Evolutionary conservation across 768 basidiomycete species (phyloP), one percentile per base, ranked within the genome.

Genomic region (Boletellus emodensis): DNA sequence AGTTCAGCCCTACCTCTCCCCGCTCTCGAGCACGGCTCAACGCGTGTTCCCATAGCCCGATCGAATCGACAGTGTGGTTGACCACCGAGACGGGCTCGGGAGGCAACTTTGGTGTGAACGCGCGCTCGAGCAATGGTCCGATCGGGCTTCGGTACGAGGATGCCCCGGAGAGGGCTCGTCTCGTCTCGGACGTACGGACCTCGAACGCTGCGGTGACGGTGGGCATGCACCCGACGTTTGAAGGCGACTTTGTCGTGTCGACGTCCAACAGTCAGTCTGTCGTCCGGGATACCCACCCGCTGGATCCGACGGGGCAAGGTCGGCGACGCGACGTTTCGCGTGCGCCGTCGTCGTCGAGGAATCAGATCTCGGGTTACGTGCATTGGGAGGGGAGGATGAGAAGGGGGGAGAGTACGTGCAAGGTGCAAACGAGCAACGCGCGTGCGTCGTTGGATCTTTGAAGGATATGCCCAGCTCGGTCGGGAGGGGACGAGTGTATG

Each of bases 231-330:
- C 44, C 58, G 4, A 62, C 72, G 14, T 78, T 61, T 46, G 75
- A 79, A 46, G 77, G 77, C 36, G 45, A 47, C 17, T 76, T 72
- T 54, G 55, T 53, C 6, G 52, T 72, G 22, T 13, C 40, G 34
- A 69, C 73, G 34, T 62, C 62, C 8, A 67, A 67, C 1, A 3
- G 20, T 0, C 39, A 36, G 1, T 33, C 58, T 1, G 38, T 42
- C 18, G 37, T 61, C 6, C 11, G 28, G 26, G 59, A 66, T 11
- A 15, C 30, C 3, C 43, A 18, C 8, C 57, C 55, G 0, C 53
- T 36, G 45, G 70, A 70, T 51, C 70, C 73, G 18, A 55, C 65
- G 0, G 66, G 73, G 22, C 51, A 41, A 20, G 66, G 67, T 1
- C 59, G 74, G 36, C 47, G 50, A 0, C 66, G 76, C 0, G 18